Conservation (phyloP, 1,284 basidiomycete species). For the Cerioporus squamosus region DNA sequence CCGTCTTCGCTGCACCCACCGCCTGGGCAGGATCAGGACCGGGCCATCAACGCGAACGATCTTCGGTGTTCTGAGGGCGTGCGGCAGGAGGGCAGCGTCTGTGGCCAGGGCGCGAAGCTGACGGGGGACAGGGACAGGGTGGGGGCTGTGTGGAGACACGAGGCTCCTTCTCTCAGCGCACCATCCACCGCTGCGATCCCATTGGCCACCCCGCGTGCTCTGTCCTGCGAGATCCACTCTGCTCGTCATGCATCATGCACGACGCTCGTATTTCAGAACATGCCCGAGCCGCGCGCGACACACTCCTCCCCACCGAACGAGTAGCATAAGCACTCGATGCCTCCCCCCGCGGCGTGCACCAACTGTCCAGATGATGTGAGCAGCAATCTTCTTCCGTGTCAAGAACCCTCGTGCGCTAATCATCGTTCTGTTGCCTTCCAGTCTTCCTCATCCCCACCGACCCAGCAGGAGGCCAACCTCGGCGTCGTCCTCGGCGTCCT, state of each 20-base stretch:
- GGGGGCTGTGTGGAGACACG: not conserved
- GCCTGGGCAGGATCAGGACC: too few relatives aligned
- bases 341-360: conserved; percentile 24
- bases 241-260: not conserved
- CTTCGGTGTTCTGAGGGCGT: too few relatives aligned
- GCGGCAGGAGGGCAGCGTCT: too few relatives aligned
- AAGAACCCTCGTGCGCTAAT: conserved; percentile 28
- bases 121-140: too few relatives aligned
- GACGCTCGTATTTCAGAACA: not conserved
- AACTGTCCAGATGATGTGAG: conserved; percentile 29
- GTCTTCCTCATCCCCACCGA: not conserved
- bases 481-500: conserved; percentile 31
- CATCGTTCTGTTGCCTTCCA: conserved; percentile 7
- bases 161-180: not conserved
- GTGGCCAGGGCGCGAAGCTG: too few relatives aligned
- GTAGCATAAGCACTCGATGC: conserved; percentile 1
- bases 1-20: too few relatives aligned
- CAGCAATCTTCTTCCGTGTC: conserved; percentile 21
- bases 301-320: not conserved
- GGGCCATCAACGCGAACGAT: too few relatives aligned
- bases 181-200: not conserved
- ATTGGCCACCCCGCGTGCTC: not conserved
- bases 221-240: not conserved
- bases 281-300: not conserved
- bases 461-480: conserved; percentile 19